Evolutionary conservation across 2,329 filamentous ascomycete genomes (phyloP), one percentile per base, ranked within the genome.

Genomic region (Nothomitra cinnamomea): DNA sequence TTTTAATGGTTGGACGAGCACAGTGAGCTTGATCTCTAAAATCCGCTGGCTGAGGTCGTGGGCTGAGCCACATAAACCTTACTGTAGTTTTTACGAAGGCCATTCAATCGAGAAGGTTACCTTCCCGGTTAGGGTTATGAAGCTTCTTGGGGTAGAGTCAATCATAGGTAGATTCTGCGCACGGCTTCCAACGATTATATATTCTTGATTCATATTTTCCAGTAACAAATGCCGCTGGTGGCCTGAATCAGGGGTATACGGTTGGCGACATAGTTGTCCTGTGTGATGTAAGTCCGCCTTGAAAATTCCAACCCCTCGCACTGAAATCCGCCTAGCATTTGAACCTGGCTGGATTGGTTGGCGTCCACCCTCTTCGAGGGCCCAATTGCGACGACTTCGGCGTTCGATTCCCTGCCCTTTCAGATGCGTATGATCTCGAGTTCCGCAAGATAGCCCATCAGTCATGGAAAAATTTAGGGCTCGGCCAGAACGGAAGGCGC

Each of bases 141-240:
- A 78, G 59, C 63, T 78, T 0, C 65, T 83, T 8, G 79, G 78
- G 22, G 70, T 83, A 19, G 70, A 79, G 57, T 77, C 73, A 1
- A 72, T 83, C 59, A 72, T 80, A 58, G 70, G 74, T 77, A 61
- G 22, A 53, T 25, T 19, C 22, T 22, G 22, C 36, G 57, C 22
- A 57, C 58, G 22, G 25, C 21, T 12, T 52, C 22, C 17, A 15
- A 21, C 48, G 40, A 55, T 56, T 40, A 58, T 51, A 51, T 42
- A 35, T 24, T 50, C 35, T 52, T n/a, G 49, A 21, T 7, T 40
- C n/a, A 6, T 10, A 7, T 32, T 2, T 32, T 43, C 54, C 60
- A 77, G 77, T 82, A 58, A 84, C 80, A 43, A 84, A 83, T 63
- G 80, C 80, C 43, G 78, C 79, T 41, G 80, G 80, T 55, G 79